Percentiles rank a stretch among this genome's conserved stretches.
These are phyloP conservation scores for Pachyrhizus erosus DNA, from an alignment of 306 rosid species.

Conservation along the genomic window DNA sequence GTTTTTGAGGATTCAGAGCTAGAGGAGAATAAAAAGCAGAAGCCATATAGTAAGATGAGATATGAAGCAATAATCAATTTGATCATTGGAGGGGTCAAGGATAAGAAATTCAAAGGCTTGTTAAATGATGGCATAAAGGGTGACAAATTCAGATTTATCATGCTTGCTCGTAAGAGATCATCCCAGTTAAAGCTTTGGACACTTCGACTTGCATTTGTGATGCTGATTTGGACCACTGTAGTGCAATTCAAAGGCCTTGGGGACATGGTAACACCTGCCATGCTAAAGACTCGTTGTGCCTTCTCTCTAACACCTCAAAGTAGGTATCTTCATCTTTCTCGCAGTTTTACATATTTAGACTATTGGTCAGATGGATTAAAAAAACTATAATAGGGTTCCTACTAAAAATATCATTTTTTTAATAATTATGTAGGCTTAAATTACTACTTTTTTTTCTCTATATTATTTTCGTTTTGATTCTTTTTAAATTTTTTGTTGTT, in stretches of 20 bases:
- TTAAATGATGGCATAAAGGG: constrained; percentile 46
- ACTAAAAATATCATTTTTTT: background rate
- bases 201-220: constrained; percentile 42
- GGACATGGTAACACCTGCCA: constrained; percentile 38
- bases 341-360: background rate
- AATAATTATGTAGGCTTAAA: background rate
- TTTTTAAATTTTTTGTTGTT: background rate
- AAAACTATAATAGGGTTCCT: background rate
- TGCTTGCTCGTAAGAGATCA: constrained; percentile 34
- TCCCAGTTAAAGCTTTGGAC: constrained; percentile 52
- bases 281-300: constrained; percentile 39
- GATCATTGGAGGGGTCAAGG: constrained; percentile 40
- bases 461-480: background rate
- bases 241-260: constrained; percentile 52
- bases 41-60: constrained; percentile 36
- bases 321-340: background rate
- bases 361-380: background rate
- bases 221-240: constrained; percentile 57
- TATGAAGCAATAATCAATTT: constrained; percentile 32
- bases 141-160: constrained; percentile 42
- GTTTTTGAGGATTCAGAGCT: constrained; percentile 31
- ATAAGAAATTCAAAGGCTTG: constrained; percentile 50
- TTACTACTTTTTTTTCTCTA: background rate
- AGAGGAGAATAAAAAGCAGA: constrained; percentile 36
- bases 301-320: constrained; percentile 49